phyloP scores from a whole-genome alignment of 345 rosid species.

The Citrus reticulata region DNA sequence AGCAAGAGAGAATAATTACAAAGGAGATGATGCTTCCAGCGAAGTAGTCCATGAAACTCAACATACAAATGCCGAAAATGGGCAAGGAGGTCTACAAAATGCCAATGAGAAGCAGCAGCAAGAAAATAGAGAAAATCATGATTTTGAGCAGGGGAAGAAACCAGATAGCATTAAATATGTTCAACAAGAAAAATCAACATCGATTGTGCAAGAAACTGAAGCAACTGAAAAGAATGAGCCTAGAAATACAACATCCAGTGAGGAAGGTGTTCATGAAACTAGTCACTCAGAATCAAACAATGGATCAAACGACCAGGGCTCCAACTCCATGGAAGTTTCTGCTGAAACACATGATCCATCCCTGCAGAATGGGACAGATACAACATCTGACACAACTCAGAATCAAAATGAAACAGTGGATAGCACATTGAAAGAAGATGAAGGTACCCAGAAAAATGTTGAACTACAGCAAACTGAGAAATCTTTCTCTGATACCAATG shows the following conservation, averaged over 20 bases:
- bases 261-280: slow-evolving; percentile 24
- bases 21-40: slow-evolving; percentile 81
- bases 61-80: slow-evolving; percentile 25
- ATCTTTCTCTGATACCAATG: slow-evolving; percentile 36
- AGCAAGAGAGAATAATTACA: slow-evolving; percentile 75
- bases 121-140: slow-evolving; percentile 33
- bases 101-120: slow-evolving; percentile 26
- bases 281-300: slow-evolving; percentile 25
- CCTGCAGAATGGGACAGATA: slow-evolving; percentile 18
- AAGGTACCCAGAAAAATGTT: slow-evolving; percentile 26
- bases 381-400: slow-evolving; percentile 14
- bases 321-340: slow-evolving; percentile 1
- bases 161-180: slow-evolving; percentile 19
- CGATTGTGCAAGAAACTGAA: slow-evolving; percentile 26
- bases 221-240: slow-evolving; percentile 24
- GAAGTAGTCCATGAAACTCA: slow-evolving; percentile 57
- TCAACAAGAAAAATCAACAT: slow-evolving; percentile 34
- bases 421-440: slow-evolving; percentile 22
- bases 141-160: slow-evolving; percentile 12
- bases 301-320: slow-evolving; percentile 21
- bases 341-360: slow-evolving; percentile 19
- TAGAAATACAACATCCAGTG: slow-evolving; percentile 1
- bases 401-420: slow-evolving; percentile 24
- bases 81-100: slow-evolving; percentile 22
- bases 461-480: slow-evolving; percentile 37